A percentile compares a stretch with the other conserved stretches of the same genome.
Evolutionary conservation across 345 rosid species (phyloP).

Genomic region (Salix arbutifolia): DNA sequence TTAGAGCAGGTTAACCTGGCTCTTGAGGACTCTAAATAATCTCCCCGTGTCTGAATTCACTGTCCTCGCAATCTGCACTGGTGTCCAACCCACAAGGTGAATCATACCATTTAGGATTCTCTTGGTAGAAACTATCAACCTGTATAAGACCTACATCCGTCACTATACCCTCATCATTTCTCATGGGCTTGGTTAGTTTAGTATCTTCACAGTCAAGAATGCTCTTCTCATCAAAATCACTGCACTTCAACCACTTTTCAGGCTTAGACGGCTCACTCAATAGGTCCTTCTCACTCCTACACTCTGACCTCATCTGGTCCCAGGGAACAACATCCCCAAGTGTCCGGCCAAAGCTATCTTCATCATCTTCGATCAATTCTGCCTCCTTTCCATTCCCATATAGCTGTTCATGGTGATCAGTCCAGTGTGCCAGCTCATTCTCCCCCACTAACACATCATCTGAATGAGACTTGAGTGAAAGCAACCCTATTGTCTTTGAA

Average conservation of each 20-base stretch:
- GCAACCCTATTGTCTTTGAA: conserved; percentile 50
- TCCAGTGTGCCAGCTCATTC: conserved; percentile 83
- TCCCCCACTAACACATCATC: conserved; percentile 75
- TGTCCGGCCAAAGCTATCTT: conserved; percentile 80
- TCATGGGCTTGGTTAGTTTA: conserved; percentile 78
- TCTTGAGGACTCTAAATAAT: conserved; percentile 47
- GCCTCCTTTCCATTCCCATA: conserved; percentile 75
- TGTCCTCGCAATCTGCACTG: conserved; percentile 75
- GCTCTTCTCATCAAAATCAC: conserved; percentile 85
- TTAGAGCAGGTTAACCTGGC: conserved; percentile 36
- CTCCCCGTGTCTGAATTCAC: conserved; percentile 79
- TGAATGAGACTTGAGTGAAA: conserved; percentile 50
- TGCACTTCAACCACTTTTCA: conserved; percentile 87
- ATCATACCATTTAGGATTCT: conserved; percentile 90
- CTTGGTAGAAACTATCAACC: conserved; percentile 96
- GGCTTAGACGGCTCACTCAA: conserved; percentile 74
- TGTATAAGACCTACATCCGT: conserved; percentile 90
- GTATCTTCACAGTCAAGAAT: conserved; percentile 87
- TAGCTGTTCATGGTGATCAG: conserved; percentile 55
- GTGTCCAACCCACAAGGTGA: conserved; percentile 93
- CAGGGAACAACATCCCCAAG: conserved; percentile 91
- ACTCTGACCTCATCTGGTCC: conserved; percentile 71
- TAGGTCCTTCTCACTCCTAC: conserved; percentile 69
- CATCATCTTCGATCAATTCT: conserved; percentile 82
- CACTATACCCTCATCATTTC: conserved; percentile 74